Evolutionary conservation across 225 moss, liverwort and hornwort species (phyloP), one percentile per base, ranked within the genome.

Genomic region (Rhytidiadelphus loreus): DNA sequence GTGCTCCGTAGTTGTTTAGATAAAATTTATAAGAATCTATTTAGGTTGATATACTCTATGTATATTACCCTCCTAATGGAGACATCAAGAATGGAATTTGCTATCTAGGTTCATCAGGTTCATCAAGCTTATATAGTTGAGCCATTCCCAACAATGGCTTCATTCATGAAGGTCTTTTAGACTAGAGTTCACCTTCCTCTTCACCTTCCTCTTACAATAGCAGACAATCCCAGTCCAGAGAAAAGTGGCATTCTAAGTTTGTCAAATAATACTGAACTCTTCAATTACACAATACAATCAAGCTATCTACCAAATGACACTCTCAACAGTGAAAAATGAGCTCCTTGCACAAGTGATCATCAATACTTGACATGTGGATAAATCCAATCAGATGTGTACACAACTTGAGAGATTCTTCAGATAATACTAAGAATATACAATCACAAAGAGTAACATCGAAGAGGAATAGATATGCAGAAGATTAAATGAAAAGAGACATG

Each of bases 21-120:
- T 22, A 6, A 61, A 53, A 35, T 33, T 37, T 37, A 15, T 43
- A 6, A 35, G 8, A 71, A 26, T 80, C 32, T 74, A 46, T 12
- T 48, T 46, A 29, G 11, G 1, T 17, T 71, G 3, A 44, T 44
- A 17, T 11, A 44, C 3, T 44, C 3, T 17, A 43, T 12, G 0
- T 17, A 10, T 17, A 10, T 2, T 48, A 0, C 12, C 11, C 0
- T 46, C 32, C 5, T 50, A 21, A 21, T 2, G 0, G 1, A 50
- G 5, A 33, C 8, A 75, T 33, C 13, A 52, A 33, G 8, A 20
- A 75, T 75, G 5, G 13, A 50, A 22, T 21, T 50, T 12, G 0
- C 33, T 13, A 33, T 22, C 13, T 13, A 29, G 3, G 3, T 46
- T 6, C 7, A 30, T 4, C 2, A 75, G 3, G 8, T 12, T 50